Evolutionary conservation across 257 asterid genomes (phyloP).

Genomic region (Ophiorrhiza pumila): DNA sequence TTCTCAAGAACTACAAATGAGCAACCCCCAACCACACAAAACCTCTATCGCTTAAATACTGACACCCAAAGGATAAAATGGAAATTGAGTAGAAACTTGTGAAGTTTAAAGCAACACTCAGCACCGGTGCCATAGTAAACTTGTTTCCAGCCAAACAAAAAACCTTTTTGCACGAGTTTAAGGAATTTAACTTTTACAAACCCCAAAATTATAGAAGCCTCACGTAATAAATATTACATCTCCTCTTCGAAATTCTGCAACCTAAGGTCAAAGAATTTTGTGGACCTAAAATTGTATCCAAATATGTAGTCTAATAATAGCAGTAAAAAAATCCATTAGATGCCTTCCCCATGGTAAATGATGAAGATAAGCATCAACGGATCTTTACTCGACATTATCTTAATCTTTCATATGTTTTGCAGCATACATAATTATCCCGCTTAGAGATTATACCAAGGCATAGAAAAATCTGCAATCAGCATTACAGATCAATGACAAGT

Average conservation of each 20-base stretch:
- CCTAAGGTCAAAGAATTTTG: not conserved
- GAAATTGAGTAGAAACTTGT: not conserved
- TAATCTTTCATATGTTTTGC: too few species aligned
- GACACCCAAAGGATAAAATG: too few species aligned
- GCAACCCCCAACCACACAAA: not conserved
- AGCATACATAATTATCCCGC: not conserved
- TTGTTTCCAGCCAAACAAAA: not conserved
- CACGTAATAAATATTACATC: not conserved
- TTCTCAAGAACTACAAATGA: not conserved
- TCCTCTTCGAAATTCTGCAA: not conserved
- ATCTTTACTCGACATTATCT: not conserved
- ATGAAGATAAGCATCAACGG: not conserved
- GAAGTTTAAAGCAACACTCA: not conserved
- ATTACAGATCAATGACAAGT: not conserved
- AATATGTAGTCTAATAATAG: not conserved
- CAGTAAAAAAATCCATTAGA: not conserved
- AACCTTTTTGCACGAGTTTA: not conserved
- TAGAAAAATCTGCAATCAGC: not conserved
- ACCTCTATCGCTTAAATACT: too few species aligned
- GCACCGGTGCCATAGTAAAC: not conserved
- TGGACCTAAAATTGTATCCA: not conserved
- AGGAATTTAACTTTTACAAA: not conserved
- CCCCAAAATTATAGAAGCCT: not conserved
- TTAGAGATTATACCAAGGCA: not conserved
- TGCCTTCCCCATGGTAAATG: not conserved